These are phyloP conservation scores for Raphanus raphanistrum DNA, from an alignment of 345 rosid species.

Conservation along the genomic window DNA sequence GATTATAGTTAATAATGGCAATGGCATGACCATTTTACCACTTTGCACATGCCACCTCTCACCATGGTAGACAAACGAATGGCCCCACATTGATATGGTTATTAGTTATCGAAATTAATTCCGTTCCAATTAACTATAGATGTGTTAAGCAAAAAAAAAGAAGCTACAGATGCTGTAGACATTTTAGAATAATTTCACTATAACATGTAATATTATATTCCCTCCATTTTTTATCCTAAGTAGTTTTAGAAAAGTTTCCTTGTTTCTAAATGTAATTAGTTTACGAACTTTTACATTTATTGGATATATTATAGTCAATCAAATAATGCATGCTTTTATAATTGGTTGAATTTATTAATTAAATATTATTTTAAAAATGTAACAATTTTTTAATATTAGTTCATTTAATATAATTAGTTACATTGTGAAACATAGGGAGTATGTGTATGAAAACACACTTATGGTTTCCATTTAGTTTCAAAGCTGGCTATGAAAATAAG, in stretches of 20 bases:
- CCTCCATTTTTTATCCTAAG: too few relatives aligned
- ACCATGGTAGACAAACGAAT: conserved; percentile 21
- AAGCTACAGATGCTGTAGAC: background rate
- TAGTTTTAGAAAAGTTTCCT: too few relatives aligned
- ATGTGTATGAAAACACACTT: background rate
- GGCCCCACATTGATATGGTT: conserved; percentile 9
- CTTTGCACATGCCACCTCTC: conserved; percentile 34
- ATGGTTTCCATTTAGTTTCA: background rate
- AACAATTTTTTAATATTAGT: too few relatives aligned
- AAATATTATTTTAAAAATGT: too few relatives aligned
- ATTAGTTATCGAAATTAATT: background rate
- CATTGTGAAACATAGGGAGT: too few relatives aligned
- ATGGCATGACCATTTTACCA: conserved; percentile 33
- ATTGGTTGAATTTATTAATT: too few relatives aligned
- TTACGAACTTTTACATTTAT: too few relatives aligned
- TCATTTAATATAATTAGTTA: too few relatives aligned
- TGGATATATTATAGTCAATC: too few relatives aligned
- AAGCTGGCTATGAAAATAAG: background rate
- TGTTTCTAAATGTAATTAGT: too few relatives aligned
- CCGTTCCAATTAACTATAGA: conserved; percentile 2
- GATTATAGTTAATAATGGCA: background rate
- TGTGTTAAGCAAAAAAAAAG: too few relatives aligned
- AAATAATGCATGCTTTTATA: too few relatives aligned
- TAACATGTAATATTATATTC: background rate
- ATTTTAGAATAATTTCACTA: background rate